Conservation (phyloP, 2,329 filamentous ascomycete genomes). For the Colletotrichum sp. region DNA sequence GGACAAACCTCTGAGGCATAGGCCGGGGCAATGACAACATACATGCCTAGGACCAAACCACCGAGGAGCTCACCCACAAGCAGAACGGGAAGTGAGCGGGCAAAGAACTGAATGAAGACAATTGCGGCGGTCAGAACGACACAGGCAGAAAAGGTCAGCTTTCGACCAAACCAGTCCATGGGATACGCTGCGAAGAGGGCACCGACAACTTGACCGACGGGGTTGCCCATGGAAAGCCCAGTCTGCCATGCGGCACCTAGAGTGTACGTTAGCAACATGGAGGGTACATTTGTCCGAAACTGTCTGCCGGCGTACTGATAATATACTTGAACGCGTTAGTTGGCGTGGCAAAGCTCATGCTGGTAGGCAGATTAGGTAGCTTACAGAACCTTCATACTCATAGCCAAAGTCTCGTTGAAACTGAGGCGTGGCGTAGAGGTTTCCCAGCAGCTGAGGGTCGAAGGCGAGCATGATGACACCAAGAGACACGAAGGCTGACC, state of each 20-base stretch:
- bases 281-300: background rate
- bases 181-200: slow-evolving; percentile 54
- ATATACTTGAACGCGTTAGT: slow-evolving; percentile 30
- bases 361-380: slow-evolving; percentile 1
- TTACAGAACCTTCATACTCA: slow-evolving; percentile 41
- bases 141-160: slow-evolving; percentile 47
- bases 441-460: slow-evolving; percentile 67
- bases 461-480: slow-evolving; percentile 68
- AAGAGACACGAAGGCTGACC: slow-evolving; percentile 64
- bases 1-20: slow-evolving; percentile 68
- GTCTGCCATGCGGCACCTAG: slow-evolving; percentile 48
- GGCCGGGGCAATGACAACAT: slow-evolving; percentile 61
- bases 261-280: background rate
- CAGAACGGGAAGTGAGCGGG: slow-evolving; percentile 56
- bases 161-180: slow-evolving; percentile 49
- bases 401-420: slow-evolving; percentile 63
- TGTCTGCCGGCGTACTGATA: slow-evolving; percentile 27
- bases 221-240: slow-evolving; percentile 55
- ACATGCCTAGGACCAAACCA: slow-evolving; percentile 65
- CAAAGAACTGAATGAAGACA: slow-evolving; percentile 69
- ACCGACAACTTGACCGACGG: slow-evolving; percentile 60
- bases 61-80: slow-evolving; percentile 66
- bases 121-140: slow-evolving; percentile 52
- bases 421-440: slow-evolving; percentile 63
- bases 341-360: background rate